These are phyloP conservation scores for Simplicillium aogashimaense DNA, from an alignment of 2,329 filamentous ascomycete species.

Conservation along the genomic window DNA sequence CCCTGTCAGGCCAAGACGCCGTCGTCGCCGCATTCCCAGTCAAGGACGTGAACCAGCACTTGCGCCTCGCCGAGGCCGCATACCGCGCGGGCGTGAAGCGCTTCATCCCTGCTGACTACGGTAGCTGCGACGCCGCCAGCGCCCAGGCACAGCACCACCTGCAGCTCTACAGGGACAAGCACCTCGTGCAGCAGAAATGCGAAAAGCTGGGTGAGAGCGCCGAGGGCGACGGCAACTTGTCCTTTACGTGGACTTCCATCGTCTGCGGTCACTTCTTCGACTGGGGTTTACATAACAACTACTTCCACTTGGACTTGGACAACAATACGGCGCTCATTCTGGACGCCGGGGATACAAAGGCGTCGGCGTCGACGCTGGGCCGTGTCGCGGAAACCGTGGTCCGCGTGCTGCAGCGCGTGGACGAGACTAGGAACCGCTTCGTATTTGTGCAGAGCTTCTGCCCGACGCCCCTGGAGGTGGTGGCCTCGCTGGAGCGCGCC, in stretches of 20 bases:
- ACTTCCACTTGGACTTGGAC: conserved; percentile 33
- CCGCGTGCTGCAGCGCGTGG: conserved; percentile 35
- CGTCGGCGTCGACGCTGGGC: conserved; percentile 38
- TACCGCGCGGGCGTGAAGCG: conserved; percentile 48
- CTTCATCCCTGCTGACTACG: conserved; percentile 53
- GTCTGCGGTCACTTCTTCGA: conserved; percentile 36
- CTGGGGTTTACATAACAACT: conserved; percentile 32
- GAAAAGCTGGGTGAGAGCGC: conserved; percentile 12
- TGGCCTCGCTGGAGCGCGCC: conserved; percentile 38
- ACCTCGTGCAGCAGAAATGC: conserved; percentile 18
- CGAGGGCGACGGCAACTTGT: conserved; percentile 18
- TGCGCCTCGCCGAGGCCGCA: conserved; percentile 46
- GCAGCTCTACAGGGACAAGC: conserved; percentile 24
- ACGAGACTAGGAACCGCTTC: conserved; percentile 39
- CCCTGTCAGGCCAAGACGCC: conserved; percentile 46
- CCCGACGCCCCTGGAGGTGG: conserved; percentile 35
- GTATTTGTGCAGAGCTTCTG: conserved; percentile 36
- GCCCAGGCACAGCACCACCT: conserved; percentile 22
- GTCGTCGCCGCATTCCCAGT: conserved; percentile 32
- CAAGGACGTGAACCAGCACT: conserved; percentile 31
- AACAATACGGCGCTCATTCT: conserved; percentile 32
- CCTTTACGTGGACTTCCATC: conserved; percentile 41
- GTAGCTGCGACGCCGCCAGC: conserved; percentile 24
- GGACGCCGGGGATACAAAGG: conserved; percentile 38
- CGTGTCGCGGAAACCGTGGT: conserved; percentile 39